Percentiles rank a stretch among this genome's conserved stretches.
Evolutionary conservation across 257 asterid genomes (phyloP).

Genomic region (Plantago ovata): DNA sequence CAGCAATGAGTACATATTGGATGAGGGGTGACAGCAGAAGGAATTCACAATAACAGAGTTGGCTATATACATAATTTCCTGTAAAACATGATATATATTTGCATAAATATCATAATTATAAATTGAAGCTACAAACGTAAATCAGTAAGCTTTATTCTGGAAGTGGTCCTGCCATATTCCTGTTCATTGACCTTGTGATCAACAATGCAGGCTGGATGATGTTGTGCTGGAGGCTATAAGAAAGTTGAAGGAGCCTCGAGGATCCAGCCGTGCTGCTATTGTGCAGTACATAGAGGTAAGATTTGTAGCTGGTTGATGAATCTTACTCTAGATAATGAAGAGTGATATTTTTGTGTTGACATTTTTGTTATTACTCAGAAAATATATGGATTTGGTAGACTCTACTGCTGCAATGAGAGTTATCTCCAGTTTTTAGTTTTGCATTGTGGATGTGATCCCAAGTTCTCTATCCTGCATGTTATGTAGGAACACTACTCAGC

Average conservation of each 20-base stretch:
- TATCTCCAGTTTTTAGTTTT: background rate
- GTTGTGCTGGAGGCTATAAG: slow-evolving; percentile 76
- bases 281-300: slow-evolving; percentile 73
- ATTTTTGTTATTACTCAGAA: background rate
- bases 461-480: slow-evolving; percentile 18
- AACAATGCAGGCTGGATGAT: slow-evolving; percentile 61
- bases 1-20: no score
- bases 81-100: slow-evolving; percentile 7
- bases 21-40: background rate
- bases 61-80: background rate
- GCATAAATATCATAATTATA: slow-evolving; percentile 6
- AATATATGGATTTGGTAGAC: background rate
- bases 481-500: slow-evolving; percentile 57
- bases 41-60: background rate
- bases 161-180: slow-evolving; percentile 3
- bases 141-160: background rate
- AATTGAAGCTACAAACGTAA: background rate
- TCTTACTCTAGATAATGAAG: background rate
- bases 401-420: background rate
- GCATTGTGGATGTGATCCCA: slow-evolving; percentile 1
- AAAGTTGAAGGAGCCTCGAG: slow-evolving; percentile 90
- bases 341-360: background rate
- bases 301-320: background rate
- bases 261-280: slow-evolving; percentile 69
- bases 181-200: slow-evolving; percentile 18